Base-by-base conservation (phyloP, 2,329 filamentous ascomycete species). In the Exserohilum turcica region DNA sequence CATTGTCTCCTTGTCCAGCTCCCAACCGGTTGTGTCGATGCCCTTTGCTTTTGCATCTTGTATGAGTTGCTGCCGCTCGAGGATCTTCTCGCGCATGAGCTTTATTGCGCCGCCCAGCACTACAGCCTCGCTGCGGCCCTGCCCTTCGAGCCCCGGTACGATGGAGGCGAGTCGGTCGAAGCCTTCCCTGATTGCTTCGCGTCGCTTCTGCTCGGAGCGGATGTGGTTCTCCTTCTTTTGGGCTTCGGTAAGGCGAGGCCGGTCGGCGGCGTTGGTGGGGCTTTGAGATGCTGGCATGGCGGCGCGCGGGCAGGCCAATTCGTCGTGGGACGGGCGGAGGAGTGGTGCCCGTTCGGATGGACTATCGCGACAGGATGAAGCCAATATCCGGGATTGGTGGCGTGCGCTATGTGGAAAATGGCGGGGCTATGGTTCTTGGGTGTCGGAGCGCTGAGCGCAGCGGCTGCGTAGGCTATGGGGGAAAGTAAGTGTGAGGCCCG, bases 141-240 rank as follows among this genome's bases (percentile, higher is more conserved):
- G 89, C 0, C 92, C 92, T 65, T 90, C 84, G 47, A 95, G 81
- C 0, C 90, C 91, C 0, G 92, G 92, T 1, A 96, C 90, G 28
- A 95, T 81, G 47, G 87, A 84, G 13, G 90, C 90, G 21, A 96
- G 82, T 29, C 86, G 84, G 73, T 96, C 91, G 72, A 95, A 96
- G 51, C 89, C 90, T 53, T 90, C 86, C 40, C 92, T 84, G 61
- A 96, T 96, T 12, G 88, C 89, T 52, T 86, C 83, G 38, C 86
- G 84, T 31, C 86, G 84, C 74, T 88, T 85, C 66, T 84, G 82
- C 71, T 86, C 83, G 4, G 86, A 88, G 19, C 84, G 83, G 63
- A 89, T 89, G 74, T 90, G 87, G 68, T 90, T 90, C 66, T 83
- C 84, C 71, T 89, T 89, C 79, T 89, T 90, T 68, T 90, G 85